Base-by-base conservation (phyloP, 257 asterid species). In the Solanum sejunctum region DNA sequence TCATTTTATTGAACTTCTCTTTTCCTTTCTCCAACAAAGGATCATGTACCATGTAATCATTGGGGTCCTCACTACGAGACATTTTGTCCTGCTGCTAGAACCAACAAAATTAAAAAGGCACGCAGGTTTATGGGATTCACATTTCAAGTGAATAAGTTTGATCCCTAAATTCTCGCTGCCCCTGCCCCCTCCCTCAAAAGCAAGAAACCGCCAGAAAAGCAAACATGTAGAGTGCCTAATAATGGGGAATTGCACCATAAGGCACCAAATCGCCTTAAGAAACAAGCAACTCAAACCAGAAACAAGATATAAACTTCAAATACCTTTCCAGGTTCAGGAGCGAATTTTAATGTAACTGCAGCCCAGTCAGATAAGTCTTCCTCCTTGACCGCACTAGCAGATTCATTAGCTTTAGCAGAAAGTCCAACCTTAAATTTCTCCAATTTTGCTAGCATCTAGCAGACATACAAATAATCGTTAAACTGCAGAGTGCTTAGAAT, bases 11-110 rank as follows among this genome's bases (percentile, higher is more conserved):
- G 91, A 95, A 96, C 89, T 95, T 96, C 95, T 96, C 98, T 84
- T 93, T 96, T 83, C 99, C 99, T 85, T 95, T 93, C 89, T 96
- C 99, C 91, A 92, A 87, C 84, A 96, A 98, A 77, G 99, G 98
- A 87, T 96, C 99, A 58, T 90, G 98, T 86, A 96, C 97, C 71
- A 89, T 92, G 67, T 96, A 96, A 90, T 96, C 99, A 79, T 93
- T 95, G 6, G 97, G 95, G 81, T 96, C 98, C 72, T 96, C 86
- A 81, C 95, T 95, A 43, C 97, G 97, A 20, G 98, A 90, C 99
- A 96, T 96, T 36, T 93, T 93, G 87, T 85, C 92, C 98, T 96
- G 96, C 83, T 17, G 64, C 81, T 15, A 71, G 77, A n/a, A 73
- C 43, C 79, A 85, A 83, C 28, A 52, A 52, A 52, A 52, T 52